Evolutionary conservation across 495 filamentous ascomycete species (phyloP).

Genomic region (Oleoguttula mirabilis): DNA sequence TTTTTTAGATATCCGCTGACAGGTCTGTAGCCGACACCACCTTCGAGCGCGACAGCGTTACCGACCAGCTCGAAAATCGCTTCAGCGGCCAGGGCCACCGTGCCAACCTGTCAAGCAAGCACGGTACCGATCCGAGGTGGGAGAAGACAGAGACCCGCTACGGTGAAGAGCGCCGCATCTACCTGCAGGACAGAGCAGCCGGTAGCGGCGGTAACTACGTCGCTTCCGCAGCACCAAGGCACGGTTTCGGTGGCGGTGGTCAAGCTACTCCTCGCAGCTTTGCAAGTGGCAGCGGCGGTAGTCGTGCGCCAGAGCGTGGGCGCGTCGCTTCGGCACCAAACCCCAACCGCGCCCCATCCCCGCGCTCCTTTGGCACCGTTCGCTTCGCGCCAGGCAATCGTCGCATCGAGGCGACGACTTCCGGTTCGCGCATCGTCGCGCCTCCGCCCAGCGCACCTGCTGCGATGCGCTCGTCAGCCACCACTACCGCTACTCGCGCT

Average conservation of each 20-base stretch:
- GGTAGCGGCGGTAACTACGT: neutral
- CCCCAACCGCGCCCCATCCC: neutral
- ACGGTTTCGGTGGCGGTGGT: too few species aligned
- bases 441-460: neutral
- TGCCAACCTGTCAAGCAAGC: neutral
- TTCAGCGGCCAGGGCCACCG: slow-evolving; percentile 15
- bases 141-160: neutral
- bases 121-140: neutral
- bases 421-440: neutral
- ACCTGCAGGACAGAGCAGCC: neutral
- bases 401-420: neutral
- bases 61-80: slow-evolving; percentile 5
- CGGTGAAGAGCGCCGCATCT: slow-evolving; percentile 7
- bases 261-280: too few species aligned
- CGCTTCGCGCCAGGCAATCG: slow-evolving; percentile 1
- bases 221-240: neutral
- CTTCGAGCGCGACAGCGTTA: slow-evolving; percentile 11
- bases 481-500: neutral
- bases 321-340: neutral
- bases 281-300: neutral
- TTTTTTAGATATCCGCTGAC: neutral
- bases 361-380: neutral
- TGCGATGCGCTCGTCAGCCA: neutral
- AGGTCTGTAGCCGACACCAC: neutral
- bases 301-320: neutral